phyloP scores from a whole-genome alignment of 2,329 filamentous ascomycete species.

The Aspergillus sp. region DNA sequence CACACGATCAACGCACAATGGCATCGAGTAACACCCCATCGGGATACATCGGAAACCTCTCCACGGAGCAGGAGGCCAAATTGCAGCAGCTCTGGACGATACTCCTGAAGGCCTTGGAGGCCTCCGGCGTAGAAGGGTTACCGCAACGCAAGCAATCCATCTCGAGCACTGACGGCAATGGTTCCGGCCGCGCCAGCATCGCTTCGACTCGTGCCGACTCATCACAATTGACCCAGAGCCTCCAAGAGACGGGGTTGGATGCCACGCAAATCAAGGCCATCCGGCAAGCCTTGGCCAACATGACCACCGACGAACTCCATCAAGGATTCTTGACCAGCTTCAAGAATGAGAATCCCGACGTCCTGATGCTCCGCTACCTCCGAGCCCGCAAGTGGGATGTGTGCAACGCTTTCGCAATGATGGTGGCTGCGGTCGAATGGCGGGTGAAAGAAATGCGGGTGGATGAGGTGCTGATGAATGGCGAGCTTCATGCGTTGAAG shows the following conservation, averaged over 20 bases:
- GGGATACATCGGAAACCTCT: conserved; percentile 78
- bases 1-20: background rate
- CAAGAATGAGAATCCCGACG: conserved; percentile 90
- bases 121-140: conserved; percentile 15
- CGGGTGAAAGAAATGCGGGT: conserved; percentile 72
- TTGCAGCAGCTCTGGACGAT: conserved; percentile 77
- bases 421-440: conserved; percentile 88
- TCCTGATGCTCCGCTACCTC: conserved; percentile 69
- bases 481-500: conserved; percentile 59
- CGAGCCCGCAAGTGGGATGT: conserved; percentile 89
- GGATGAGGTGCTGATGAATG: conserved; percentile 71
- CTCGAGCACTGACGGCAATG: conserved; percentile 27
- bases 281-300: conserved; percentile 66
- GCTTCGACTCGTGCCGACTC: conserved; percentile 34
- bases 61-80: conserved; percentile 76
- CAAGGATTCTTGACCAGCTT: conserved; percentile 79
- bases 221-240: conserved; percentile 13
- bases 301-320: conserved; percentile 68
- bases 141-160: conserved; percentile 34
- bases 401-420: conserved; percentile 82
- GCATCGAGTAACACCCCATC: background rate
- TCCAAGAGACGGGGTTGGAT: conserved; percentile 15
- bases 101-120: conserved; percentile 54
- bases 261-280: conserved; percentile 63
- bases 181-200: conserved; percentile 69